Percentiles rank a stretch among this genome's conserved stretches.
These are phyloP conservation scores for Dioszegia crocea DNA, from an alignment of 768 basidiomycete species.

Conservation along the genomic window DNA sequence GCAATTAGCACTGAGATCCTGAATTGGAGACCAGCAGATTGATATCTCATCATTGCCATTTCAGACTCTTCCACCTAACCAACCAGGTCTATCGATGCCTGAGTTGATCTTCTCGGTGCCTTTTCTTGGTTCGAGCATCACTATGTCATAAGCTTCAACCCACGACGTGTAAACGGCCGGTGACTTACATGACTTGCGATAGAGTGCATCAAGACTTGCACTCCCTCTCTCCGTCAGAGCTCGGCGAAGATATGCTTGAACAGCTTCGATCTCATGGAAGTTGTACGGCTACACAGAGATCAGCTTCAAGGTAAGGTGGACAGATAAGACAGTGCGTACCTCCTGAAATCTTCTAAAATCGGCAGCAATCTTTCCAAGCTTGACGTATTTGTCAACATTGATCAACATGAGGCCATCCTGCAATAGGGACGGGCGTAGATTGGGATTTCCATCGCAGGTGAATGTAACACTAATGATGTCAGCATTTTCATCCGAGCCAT, in stretches of 20 bases:
- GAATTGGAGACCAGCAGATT: too few species aligned
- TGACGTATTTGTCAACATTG: constrained; percentile 96
- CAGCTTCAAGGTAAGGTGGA: not conserved
- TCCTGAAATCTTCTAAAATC: constrained; percentile 54
- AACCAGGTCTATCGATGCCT: constrained; percentile 40
- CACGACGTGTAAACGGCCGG: not conserved
- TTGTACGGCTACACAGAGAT: constrained; percentile 53
- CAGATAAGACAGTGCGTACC: constrained; percentile 19
- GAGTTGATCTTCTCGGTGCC: constrained; percentile 34
- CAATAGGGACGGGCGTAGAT: constrained; percentile 71
- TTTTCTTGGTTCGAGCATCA: constrained; percentile 47
- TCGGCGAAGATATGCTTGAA: constrained; percentile 56
- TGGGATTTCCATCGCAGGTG: constrained; percentile 89
- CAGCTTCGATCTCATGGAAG: constrained; percentile 81
- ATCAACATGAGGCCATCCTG: constrained; percentile 73
- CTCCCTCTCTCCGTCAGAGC: constrained; percentile 45
- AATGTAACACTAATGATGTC: constrained; percentile 63
- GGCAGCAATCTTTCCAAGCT: constrained; percentile 77
- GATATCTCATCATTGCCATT: too few species aligned
- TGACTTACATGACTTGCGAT: constrained; percentile 44
- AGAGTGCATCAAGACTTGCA: constrained; percentile 43
- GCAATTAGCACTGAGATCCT: too few species aligned
- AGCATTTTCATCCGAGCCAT: not conserved
- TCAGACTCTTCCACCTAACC: constrained; percentile 29
- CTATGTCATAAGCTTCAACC: constrained; percentile 15